Base-by-base conservation (phyloP, 202 grass and related monocot genomes). In the Elaeis oleifera region DNA sequence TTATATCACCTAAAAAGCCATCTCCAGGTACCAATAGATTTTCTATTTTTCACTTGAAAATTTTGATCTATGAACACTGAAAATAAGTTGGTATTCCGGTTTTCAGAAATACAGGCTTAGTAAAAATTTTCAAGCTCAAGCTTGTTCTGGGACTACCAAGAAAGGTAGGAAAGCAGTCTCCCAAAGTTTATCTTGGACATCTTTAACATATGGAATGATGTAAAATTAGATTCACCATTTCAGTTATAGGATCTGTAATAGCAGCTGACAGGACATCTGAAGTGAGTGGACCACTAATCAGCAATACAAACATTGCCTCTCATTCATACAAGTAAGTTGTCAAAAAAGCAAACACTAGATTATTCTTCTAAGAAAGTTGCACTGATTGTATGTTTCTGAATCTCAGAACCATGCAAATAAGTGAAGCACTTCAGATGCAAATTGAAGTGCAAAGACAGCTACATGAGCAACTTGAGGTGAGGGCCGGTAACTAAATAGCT, bases 1-100 rank as follows among this genome's bases (percentile, higher is more conserved):
- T 79, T 96, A 52, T 95, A 95, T 72, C 90, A 95, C 89, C 69
- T 95, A 73, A 95, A 95, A 82, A 95, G 90, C 28, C 90, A 95
- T 78, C 90, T 95, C 65, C 90, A 95, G 85, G 90, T 95, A 81
- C 64, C 19, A 64, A 39, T 44, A 44, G 1, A 44, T 44, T 44
- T 13, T 44, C 11, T 44, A 44, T 23, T 14, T 49, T 58, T 23
- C 22, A 24, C 29, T 70, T 23, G 28, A 21, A 48, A 24, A 58
- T n/a, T n/a, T 48, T 1, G 7, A 36, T 16, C 32, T 44, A 44
- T 44, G 36, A 44, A n/a, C n/a, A 17, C 15, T 2, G 36, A 28
- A 73, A 22, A 23, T 51, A 63, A 63, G n/a, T 18, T 73, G 25
- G 18, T 60, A 83, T 65, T 28, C 51, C 44, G 23, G 53, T 81